Percentiles rank a stretch among this genome's conserved stretches.
These are phyloP conservation scores for Knufia fluminis DNA, from an alignment of 2,329 filamentous ascomycete genomes.

Conservation along the genomic window DNA sequence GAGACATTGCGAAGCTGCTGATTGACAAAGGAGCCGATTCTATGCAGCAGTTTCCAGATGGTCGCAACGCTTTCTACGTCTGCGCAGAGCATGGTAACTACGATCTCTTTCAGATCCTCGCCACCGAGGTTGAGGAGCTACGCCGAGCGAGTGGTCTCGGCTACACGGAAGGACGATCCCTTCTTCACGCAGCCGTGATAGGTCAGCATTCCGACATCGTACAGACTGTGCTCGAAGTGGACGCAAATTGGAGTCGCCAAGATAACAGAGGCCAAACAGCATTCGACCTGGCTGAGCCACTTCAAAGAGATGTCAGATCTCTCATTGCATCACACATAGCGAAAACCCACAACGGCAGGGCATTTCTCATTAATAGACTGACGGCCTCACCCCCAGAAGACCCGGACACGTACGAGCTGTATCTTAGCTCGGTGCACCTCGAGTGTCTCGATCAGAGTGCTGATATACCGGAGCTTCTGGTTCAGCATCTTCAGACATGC, in stretches of 20 bases:
- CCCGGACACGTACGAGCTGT: background rate
- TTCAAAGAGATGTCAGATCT: background rate
- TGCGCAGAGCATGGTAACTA: background rate
- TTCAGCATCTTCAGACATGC: background rate
- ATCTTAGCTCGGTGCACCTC: background rate
- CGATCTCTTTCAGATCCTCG: background rate
- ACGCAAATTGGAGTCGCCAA: background rate
- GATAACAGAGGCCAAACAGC: background rate
- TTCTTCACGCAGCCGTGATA: background rate
- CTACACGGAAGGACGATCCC: background rate
- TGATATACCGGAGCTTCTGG: background rate
- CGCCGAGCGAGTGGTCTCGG: background rate
- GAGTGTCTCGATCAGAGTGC: background rate
- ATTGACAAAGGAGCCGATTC: background rate
- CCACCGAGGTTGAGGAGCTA: background rate
- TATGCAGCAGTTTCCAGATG: background rate
- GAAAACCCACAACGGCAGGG: background rate
- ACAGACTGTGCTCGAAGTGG: background rate
- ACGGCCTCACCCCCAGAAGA: background rate
- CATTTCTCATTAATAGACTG: background rate
- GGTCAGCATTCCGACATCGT: background rate
- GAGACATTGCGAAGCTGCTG: background rate
- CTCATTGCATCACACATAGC: background rate
- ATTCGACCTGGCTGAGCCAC: background rate
- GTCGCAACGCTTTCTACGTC: background rate